Conservation (phyloP, 257 asterid species). For the Nemophila menziesii region DNA sequence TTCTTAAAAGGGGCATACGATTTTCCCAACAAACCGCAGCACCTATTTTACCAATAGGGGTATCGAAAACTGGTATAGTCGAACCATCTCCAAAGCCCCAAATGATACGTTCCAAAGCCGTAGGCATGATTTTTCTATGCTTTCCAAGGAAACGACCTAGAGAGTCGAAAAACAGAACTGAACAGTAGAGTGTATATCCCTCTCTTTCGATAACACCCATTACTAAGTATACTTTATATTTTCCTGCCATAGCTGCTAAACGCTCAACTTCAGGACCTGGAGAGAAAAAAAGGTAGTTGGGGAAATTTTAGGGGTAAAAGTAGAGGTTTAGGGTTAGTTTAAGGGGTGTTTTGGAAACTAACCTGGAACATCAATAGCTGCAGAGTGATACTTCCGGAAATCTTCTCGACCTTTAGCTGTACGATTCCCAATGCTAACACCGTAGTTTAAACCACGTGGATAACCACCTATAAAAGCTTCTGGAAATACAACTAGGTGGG, state of each 20-base stretch:
- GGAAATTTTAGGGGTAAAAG: neutral
- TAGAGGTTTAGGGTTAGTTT: conserved; percentile 4
- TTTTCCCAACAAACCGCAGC: conserved; percentile 99
- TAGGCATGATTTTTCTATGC: conserved; percentile 91
- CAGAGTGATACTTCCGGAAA: conserved; percentile 70
- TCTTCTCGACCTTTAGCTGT: conserved; percentile 90
- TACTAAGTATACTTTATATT: conserved; percentile 74
- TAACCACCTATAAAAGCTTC: conserved; percentile 98
- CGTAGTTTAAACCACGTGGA: conserved; percentile 89
- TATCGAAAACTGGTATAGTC: conserved; percentile 84
- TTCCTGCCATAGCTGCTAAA: conserved; percentile 93
- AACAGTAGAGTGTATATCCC: conserved; percentile 82
- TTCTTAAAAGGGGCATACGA: conserved; percentile 88
- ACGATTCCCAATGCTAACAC: conserved; percentile 79
- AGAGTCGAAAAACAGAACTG: conserved; percentile 72
- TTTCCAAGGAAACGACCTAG: conserved; percentile 83
- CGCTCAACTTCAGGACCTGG: conserved; percentile 93
- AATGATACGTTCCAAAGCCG: conserved; percentile 77
- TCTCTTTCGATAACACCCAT: conserved; percentile 91
- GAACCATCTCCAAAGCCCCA: conserved; percentile 99
- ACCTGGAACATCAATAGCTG: conserved; percentile 97
- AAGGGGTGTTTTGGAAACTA: too few relatives aligned
- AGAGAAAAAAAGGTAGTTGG: conserved; percentile 1
- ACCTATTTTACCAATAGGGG: conserved; percentile 86
- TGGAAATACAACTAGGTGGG: conserved; percentile 91